These are phyloP conservation scores for Condylostoma magnum DNA, from an alignment of 169 alveolate species.

Conservation along the genomic window DNA sequence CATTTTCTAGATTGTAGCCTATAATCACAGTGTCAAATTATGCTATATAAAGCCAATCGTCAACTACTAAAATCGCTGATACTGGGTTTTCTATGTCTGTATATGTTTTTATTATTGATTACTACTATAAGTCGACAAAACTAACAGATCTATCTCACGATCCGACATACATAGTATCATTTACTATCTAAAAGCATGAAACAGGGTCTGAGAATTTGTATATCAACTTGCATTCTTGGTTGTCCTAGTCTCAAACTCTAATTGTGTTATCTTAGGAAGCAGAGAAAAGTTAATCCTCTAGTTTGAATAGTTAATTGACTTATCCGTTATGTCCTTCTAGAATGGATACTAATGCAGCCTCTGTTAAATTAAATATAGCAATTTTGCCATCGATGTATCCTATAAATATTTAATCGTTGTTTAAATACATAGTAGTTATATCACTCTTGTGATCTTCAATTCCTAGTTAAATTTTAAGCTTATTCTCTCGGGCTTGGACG, in stretches of 20 bases:
- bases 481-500: conserved; percentile 34
- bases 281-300: conserved; percentile 45
- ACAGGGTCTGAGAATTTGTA: conserved; percentile 60
- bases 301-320: conserved; percentile 35
- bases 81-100: no score
- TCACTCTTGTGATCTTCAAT: conserved; percentile 31
- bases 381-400: conserved; percentile 74
- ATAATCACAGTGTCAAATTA: no score
- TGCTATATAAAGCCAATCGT: no score
- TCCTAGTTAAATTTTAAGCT: conserved; percentile 27
- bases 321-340: conserved; percentile 58
- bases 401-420: conserved; percentile 45
- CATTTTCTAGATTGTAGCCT: no score
- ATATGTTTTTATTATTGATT: no score
- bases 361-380: conserved; percentile 40
- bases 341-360: conserved; percentile 41
- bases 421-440: conserved; percentile 50
- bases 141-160: conserved; percentile 60
- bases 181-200: conserved; percentile 32
- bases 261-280: conserved; percentile 67
- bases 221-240: conserved; percentile 36
- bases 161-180: conserved; percentile 42
- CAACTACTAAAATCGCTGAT: no score
- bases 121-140: no score
- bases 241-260: conserved; percentile 56